Base-by-base conservation (phyloP, 1,284 basidiomycete genomes). In the Takashimella koratensis region DNA sequence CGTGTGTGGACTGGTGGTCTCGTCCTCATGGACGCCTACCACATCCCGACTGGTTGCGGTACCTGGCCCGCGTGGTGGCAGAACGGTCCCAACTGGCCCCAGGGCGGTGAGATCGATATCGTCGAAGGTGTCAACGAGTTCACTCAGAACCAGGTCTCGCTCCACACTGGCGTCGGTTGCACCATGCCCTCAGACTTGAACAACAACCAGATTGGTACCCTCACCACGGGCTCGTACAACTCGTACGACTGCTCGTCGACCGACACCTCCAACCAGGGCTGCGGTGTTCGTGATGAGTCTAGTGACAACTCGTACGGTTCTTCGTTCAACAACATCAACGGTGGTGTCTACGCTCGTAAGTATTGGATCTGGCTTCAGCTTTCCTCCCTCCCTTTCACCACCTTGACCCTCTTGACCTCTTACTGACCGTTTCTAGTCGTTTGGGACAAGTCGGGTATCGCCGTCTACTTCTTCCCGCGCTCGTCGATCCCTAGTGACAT, bases 11-110 rank as follows among this genome's bases (percentile, higher is more conserved):
- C 69, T 43, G 80, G 65, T 41, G 87, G 83, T 10, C 78, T 91
- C 43, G 78, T 90, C 57, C 79, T 92, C 53, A 81, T 92, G 79
- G 89, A 93, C 71, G 82, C 88, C 13, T 79, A 84, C n/a, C 90
- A 94, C 74, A 91, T 93, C 86, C 90, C 90, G 2, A 86, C 85
- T 2, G 91, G 91, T 5, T 94, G 90, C 73, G 90, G 86, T 40
- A 86, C 85, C 8, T 93, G 90, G 72, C 73, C 74, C 13, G 75
- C 75, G 3, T 78, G 71, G 68, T 77, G 77, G 76, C 66, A 63
- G 53, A 76, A 74, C 66, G 77, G 71, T 24, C 76, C 69, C 53
- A 76, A 79, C 67, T 82, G 81, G 80, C 81, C 80, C 4, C 57
- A 70, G 24, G 77, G 78, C 12, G 80, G 80, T 21, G 81, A 82